phyloP scores from a whole-genome alignment of 2,329 filamentous ascomycete species.

The Penicillium occitanis region DNA sequence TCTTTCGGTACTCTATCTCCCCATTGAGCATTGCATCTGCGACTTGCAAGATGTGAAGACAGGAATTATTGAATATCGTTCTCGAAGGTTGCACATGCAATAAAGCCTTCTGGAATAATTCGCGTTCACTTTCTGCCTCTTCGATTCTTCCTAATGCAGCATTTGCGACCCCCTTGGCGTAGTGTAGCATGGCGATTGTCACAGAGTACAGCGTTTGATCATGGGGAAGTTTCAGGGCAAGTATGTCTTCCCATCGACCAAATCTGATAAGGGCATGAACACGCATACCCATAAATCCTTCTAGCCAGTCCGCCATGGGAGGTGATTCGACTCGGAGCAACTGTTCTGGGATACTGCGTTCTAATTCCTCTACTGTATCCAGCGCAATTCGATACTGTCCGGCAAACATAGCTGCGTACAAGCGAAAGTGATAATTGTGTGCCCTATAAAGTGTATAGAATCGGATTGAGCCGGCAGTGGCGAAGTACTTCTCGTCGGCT shows the following conservation, averaged over 20 bases:
- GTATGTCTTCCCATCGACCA: conserved; percentile 23
- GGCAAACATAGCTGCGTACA: conserved; percentile 73
- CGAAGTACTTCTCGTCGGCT: conserved; percentile 66
- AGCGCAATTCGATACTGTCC: conserved; percentile 63
- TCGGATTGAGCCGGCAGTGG: conserved; percentile 58
- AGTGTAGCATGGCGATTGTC: conserved; percentile 64
- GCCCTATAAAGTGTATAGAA: conserved; percentile 74
- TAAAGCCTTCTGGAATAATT: conserved; percentile 52
- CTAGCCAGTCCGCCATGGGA: conserved; percentile 25
- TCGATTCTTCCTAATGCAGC: conserved; percentile 56
- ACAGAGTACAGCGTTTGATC: conserved; percentile 62
- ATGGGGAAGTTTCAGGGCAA: conserved; percentile 18
- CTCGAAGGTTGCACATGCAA: conserved; percentile 56
- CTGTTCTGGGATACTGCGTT: conserved; percentile 60
- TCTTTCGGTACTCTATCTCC: conserved; percentile 65
- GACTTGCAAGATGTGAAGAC: conserved; percentile 60
- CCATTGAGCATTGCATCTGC: conserved; percentile 58
- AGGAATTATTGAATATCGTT: conserved; percentile 66
- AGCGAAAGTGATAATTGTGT: conserved; percentile 69
- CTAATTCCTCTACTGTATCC: conserved; percentile 57
- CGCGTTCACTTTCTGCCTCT: conserved; percentile 43
- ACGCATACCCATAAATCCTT: conserved; percentile 21
- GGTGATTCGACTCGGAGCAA: conserved; percentile 46
- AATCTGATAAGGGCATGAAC: conserved; percentile 24
- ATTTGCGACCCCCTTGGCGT: conserved; percentile 64